Percentiles rank a stretch among this genome's conserved stretches.
Evolutionary conservation across 169 alveolate genomes (phyloP).

Genomic region (Cryptosporidium parvum): DNA sequence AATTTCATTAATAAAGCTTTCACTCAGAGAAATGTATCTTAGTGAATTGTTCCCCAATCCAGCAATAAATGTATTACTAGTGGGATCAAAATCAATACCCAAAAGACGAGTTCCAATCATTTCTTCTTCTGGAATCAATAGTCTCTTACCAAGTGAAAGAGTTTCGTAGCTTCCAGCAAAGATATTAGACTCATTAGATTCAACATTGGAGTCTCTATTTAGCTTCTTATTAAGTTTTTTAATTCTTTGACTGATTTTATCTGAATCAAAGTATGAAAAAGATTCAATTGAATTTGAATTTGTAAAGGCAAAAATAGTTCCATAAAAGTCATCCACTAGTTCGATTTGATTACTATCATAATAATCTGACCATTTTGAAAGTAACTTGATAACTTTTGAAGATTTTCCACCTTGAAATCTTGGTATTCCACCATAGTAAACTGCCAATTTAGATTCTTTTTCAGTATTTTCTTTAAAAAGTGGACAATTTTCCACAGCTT

Average conservation of each 20-base stretch:
- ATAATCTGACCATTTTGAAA: slow-evolving; percentile 76
- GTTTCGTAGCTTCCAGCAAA: slow-evolving; percentile 46
- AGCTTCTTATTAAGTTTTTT: slow-evolving; percentile 35
- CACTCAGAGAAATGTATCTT: slow-evolving; percentile 25
- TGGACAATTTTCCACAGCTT: slow-evolving; percentile 28
- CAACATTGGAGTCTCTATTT: slow-evolving; percentile 37
- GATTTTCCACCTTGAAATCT: slow-evolving; percentile 46
- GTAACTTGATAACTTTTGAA: slow-evolving; percentile 74
- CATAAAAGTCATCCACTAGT: slow-evolving; percentile 38
- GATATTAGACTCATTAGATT: slow-evolving; percentile 12
- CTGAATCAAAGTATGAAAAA: slow-evolving; percentile 50
- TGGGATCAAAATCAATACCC: slow-evolving; percentile 53
- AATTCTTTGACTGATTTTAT: slow-evolving; percentile 42
- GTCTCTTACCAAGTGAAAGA: slow-evolving; percentile 22
- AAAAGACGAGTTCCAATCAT: slow-evolving; percentile 61
- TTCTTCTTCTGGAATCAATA: slow-evolving; percentile 59
- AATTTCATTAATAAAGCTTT: background rate
- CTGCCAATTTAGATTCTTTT: slow-evolving; percentile 32
- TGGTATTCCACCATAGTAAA: slow-evolving; percentile 76
- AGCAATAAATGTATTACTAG: slow-evolving; percentile 23
- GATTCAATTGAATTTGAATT: slow-evolving; percentile 52
- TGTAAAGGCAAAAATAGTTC: slow-evolving; percentile 56
- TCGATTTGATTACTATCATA: background rate
- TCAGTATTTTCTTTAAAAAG: slow-evolving; percentile 46
- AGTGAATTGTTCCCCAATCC: slow-evolving; percentile 63